Base-by-base conservation (phyloP, 208 protist species). In the Trypanosomatidae sp. region DNA sequence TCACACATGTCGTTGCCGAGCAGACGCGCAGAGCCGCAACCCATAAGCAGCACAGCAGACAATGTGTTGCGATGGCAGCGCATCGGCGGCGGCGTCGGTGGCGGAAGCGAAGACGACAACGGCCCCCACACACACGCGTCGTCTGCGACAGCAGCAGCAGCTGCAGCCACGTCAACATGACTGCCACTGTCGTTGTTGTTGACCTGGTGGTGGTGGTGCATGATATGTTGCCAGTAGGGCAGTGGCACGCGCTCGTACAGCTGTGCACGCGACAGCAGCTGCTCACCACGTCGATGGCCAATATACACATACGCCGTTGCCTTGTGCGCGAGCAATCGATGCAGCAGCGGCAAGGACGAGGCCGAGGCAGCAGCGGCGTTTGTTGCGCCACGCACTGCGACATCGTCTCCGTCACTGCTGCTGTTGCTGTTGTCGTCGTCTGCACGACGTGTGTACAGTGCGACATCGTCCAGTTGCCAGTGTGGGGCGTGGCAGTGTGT, bases 21-120 rank as follows among this genome's bases (percentile, higher is more conserved):
- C 47, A 83, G 56, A 18, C 60, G 58, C 0, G 82, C 82, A 18
- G 72, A 79, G 54, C 77, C 76, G 66, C 82, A 92, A n/a, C 82
- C 75, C 76, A 92, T 87, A 16, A 91, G 61, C 33, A 82, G 48
- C 16, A 79, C 61, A 6, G 61, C 43, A 16, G 53, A 25, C 15
- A 54, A 7, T n/a, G n/a, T n/a, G n/a, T n/a, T n/a, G n/a, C n/a
- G 6, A 25, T 20, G 6, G 26, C 15, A 11, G 26, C n/a, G 48
- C 7, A 22, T 4, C n/a, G n/a, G n/a, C n/a, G n/a, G n/a, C n/a
- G n/a, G n/a, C n/a, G n/a, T n/a, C n/a, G n/a, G n/a, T n/a, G n/a
- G n/a, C n/a, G n/a, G n/a, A n/a, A n/a, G n/a, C n/a, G n/a, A n/a
- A n/a, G n/a, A n/a, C n/a, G n/a, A n/a, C n/a, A n/a, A n/a, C n/a